These are phyloP conservation scores for Dothistroma pini DNA, from an alignment of 2,329 filamentous ascomycete species.

Conservation along the genomic window DNA sequence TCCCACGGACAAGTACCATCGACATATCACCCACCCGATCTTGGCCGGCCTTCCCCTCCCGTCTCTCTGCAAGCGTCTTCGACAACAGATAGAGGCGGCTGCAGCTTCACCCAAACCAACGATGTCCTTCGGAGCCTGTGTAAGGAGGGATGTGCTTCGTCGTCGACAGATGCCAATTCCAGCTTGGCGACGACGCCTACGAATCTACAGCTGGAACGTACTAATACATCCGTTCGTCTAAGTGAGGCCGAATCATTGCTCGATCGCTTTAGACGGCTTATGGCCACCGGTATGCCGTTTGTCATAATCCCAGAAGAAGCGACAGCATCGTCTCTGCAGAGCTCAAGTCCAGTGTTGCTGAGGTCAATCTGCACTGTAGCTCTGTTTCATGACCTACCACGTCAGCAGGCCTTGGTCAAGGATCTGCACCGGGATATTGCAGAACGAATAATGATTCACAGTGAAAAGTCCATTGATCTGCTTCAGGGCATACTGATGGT, in stretches of 20 bases:
- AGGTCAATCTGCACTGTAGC: conserved; percentile 31
- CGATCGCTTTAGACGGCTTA: conserved; percentile 27
- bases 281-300: conserved; percentile 29
- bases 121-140: conserved; percentile 8
- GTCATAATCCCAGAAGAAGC: conserved; percentile 23
- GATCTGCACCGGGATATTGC: conserved; percentile 30
- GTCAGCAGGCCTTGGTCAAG: conserved; percentile 28
- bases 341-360: conserved; percentile 29
- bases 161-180: not conserved
- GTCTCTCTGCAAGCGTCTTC: conserved; percentile 14
- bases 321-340: conserved; percentile 24
- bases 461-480: conserved; percentile 31
- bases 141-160: not conserved
- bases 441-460: conserved; percentile 30
- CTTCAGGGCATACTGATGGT: conserved; percentile 27
- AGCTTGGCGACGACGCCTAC: not conserved
- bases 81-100: not conserved
- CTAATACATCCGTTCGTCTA: conserved; percentile 17
- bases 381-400: conserved; percentile 28
- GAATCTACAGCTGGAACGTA: not conserved
- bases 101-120: conserved; percentile 1
- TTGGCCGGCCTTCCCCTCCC: conserved; percentile 26
- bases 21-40: conserved; percentile 13
- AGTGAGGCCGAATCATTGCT: conserved; percentile 29
- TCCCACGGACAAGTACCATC: conserved; percentile 13